Evolutionary conservation across 768 basidiomycete species (phyloP).

Genomic region (Ramaria sp.): DNA sequence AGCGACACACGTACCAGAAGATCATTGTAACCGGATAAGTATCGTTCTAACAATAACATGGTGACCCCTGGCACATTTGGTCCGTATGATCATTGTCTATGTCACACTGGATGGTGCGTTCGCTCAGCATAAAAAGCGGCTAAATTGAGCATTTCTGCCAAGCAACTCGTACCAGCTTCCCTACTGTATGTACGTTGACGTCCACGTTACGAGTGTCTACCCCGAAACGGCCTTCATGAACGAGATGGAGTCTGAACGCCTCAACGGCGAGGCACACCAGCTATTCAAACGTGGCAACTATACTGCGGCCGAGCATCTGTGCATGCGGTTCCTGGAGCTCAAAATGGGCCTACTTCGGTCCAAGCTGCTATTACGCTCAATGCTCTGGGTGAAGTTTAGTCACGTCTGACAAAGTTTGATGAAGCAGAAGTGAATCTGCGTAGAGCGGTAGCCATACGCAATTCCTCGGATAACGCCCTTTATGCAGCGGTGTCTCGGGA

Average conservation of each 20-base stretch:
- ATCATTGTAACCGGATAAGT: too few species aligned
- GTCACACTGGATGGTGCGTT: too few species aligned
- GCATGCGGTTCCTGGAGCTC: constrained; percentile 22
- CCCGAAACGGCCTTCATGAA: too few species aligned
- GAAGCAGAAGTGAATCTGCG: constrained; percentile 28
- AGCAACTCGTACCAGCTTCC: not conserved
- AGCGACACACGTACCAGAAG: too few species aligned
- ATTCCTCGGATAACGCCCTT: constrained; percentile 14
- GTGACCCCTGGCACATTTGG: too few species aligned
- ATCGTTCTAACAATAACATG: too few species aligned
- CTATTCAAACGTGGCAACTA: constrained; percentile 17
- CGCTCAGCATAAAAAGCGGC: not conserved
- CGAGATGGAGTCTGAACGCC: not conserved
- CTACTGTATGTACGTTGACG: too few species aligned
- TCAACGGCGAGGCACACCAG: constrained; percentile 16
- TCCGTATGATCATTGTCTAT: too few species aligned
- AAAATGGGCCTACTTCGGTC: constrained; percentile 19
- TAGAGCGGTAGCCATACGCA: constrained; percentile 22
- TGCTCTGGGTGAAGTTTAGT: constrained; percentile 26
- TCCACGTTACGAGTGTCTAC: too few species aligned
- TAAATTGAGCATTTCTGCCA: not conserved
- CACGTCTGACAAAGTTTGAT: constrained; percentile 23
- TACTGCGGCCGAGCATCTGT: constrained; percentile 20
- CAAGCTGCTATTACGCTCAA: constrained; percentile 25
- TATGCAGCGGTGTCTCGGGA: constrained; percentile 29